Evolutionary conservation across 345 rosid species (phyloP).

Genomic region (Eucalyptus tenuipes): DNA sequence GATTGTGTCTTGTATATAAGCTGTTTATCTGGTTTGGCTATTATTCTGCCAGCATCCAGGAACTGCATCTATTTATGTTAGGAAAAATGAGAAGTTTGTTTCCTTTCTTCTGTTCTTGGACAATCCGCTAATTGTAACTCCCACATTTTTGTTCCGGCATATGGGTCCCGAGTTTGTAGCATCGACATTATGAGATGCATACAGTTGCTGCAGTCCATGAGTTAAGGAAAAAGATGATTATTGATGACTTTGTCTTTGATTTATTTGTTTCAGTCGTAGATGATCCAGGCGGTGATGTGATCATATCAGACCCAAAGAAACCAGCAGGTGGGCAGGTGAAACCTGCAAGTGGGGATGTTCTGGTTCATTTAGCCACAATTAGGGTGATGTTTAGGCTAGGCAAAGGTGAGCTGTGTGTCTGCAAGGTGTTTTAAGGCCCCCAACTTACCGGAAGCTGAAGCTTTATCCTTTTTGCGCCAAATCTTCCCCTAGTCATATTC

Average conservation of each 20-base stretch:
- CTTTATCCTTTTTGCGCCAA: slow-evolving; percentile 37
- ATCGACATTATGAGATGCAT: too few species aligned
- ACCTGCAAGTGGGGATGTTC: slow-evolving; percentile 52
- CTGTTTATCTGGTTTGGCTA: background rate
- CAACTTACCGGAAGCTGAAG: slow-evolving; percentile 84
- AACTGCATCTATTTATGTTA: background rate
- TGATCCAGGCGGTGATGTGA: slow-evolving; percentile 32
- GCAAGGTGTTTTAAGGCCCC: slow-evolving; percentile 94
- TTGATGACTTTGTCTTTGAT: background rate
- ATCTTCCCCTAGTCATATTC: background rate
- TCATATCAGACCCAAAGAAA: too few species aligned
- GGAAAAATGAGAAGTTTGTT: background rate
- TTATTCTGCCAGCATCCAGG: background rate
- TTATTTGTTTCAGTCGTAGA: slow-evolving; percentile 57
- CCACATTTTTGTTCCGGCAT: background rate
- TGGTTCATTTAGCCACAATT: slow-evolving; percentile 82
- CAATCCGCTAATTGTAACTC: background rate
- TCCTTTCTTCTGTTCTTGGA: background rate
- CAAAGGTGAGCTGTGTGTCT: slow-evolving; percentile 83
- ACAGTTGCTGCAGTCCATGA: too few species aligned
- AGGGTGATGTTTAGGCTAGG: slow-evolving; percentile 92
- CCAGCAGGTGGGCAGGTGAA: too few species aligned
- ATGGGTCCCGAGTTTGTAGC: background rate
- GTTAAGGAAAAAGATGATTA: background rate
- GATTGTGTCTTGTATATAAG: background rate